Evolutionary conservation across 768 basidiomycete genomes (phyloP).

Genomic region (Leccinellum luteum): DNA sequence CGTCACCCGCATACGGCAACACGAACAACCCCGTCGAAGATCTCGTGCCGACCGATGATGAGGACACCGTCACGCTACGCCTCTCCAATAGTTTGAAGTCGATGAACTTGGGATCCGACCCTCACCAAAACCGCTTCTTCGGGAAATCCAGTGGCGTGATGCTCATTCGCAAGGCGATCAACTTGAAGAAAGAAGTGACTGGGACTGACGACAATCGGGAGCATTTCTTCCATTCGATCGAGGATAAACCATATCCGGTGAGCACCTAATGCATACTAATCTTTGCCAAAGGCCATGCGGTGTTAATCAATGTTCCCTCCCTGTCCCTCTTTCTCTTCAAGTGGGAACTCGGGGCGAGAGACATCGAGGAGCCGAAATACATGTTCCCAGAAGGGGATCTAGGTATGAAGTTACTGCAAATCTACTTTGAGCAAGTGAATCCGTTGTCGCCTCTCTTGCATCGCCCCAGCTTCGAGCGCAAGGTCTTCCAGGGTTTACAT

Average conservation of each 20-base stretch:
- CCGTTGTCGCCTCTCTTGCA: slow-evolving; percentile 69
- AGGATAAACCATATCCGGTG: slow-evolving; percentile 19
- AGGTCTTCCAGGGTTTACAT: slow-evolving; percentile 49
- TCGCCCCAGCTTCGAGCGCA: slow-evolving; percentile 60
- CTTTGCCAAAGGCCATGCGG: not conserved
- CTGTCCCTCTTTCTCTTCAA: not conserved
- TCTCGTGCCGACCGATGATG: slow-evolving; percentile 28
- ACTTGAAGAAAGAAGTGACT: slow-evolving; percentile 56
- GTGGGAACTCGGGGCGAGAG: slow-evolving; percentile 29
- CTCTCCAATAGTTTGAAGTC: slow-evolving; percentile 26
- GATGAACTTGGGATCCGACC: slow-evolving; percentile 12
- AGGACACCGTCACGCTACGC: slow-evolving; percentile 20
- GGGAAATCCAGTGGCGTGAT: slow-evolving; percentile 43
- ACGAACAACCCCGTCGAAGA: slow-evolving; percentile 16
- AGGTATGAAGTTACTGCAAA: slow-evolving; percentile 47
- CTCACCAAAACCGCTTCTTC: slow-evolving; percentile 28
- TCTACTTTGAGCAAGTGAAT: slow-evolving; percentile 64
- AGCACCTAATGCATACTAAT: slow-evolving; percentile 15
- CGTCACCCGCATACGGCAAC: slow-evolving; percentile 10
- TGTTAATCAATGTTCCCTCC: not conserved
- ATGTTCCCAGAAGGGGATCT: slow-evolving; percentile 53
- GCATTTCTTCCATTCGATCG: not conserved
- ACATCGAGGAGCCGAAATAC: slow-evolving; percentile 30
- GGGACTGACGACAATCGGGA: slow-evolving; percentile 32
- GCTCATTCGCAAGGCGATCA: slow-evolving; percentile 47